A percentile compares a stretch with the other conserved stretches of the same genome.
Evolutionary conservation across 2,329 filamentous ascomycete genomes (phyloP).

Genomic region (Neoarthrinium moseri): DNA sequence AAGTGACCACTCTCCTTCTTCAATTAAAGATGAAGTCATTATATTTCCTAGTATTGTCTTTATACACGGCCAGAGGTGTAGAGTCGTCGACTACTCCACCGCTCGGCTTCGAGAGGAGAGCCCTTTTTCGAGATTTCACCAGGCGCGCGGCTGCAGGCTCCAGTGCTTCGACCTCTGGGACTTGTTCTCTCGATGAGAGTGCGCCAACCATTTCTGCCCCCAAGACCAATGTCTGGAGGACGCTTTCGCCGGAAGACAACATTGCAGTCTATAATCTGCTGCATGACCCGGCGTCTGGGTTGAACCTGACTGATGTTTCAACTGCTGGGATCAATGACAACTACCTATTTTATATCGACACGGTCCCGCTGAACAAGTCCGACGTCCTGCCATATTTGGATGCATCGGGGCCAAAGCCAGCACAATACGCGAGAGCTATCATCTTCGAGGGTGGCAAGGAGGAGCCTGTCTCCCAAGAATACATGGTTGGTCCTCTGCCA

Average conservation of each 20-base stretch:
- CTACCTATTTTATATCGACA: slow-evolving; percentile 45
- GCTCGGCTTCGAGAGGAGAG: slow-evolving; percentile 10
- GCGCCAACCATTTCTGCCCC: slow-evolving; percentile 30
- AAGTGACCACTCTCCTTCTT: too few relatives aligned
- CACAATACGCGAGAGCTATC: slow-evolving; percentile 44
- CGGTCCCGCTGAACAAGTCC: slow-evolving; percentile 47
- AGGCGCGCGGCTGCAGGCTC: background rate
- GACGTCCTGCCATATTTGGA: slow-evolving; percentile 43
- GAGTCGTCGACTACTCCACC: slow-evolving; percentile 7
- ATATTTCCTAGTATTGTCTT: background rate
- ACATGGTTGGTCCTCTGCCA: slow-evolving; percentile 48
- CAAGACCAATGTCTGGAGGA: slow-evolving; percentile 39
- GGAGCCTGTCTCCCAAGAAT: slow-evolving; percentile 44
- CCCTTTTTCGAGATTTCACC: slow-evolving; percentile 11
- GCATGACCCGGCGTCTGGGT: slow-evolving; percentile 34
- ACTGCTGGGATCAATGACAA: slow-evolving; percentile 41
- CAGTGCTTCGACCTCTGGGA: slow-evolving; percentile 9
- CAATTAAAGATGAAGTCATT: background rate
- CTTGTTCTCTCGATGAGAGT: slow-evolving; percentile 15
- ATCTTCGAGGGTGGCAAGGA: slow-evolving; percentile 42
- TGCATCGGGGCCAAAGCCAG: slow-evolving; percentile 29
- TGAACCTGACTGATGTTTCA: slow-evolving; percentile 42
- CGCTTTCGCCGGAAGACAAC: slow-evolving; percentile 39
- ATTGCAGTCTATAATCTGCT: slow-evolving; percentile 41
- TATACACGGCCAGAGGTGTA: background rate